phyloP scores from a whole-genome alignment of 345 rosid genomes.

The Pistacia atlantica region DNA sequence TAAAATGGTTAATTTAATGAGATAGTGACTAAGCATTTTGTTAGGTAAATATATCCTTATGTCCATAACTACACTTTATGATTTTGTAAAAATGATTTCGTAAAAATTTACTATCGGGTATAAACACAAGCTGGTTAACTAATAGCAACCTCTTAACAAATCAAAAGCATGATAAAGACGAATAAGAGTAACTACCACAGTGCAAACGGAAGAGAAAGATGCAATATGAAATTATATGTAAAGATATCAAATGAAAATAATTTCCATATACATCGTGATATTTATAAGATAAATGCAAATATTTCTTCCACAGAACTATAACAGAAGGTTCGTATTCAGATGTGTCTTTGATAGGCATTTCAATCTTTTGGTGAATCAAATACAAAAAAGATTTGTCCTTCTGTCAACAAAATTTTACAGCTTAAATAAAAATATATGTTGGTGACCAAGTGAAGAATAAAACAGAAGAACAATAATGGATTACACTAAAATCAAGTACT shows the following conservation, averaged over 20 bases:
- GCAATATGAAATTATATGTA: background rate
- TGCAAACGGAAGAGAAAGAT: background rate
- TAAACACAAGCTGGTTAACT: background rate
- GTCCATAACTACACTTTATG: no score
- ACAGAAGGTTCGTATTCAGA: background rate
- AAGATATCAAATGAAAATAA: background rate
- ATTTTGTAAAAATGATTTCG: no score
- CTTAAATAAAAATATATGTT: background rate
- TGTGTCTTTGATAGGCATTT: background rate
- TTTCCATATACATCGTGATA: background rate
- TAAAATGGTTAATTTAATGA: no score
- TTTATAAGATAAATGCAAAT: background rate
- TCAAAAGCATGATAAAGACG: background rate
- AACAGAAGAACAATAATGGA: background rate
- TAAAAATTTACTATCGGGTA: no score
- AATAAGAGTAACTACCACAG: background rate
- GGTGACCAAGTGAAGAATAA: background rate
- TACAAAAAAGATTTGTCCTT: background rate
- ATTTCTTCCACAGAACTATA: background rate
- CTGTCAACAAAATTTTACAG: background rate
- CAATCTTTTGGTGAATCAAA: background rate
- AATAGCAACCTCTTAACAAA: background rate
- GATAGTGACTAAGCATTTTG: no score
- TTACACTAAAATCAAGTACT: background rate
- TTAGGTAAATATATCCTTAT: no score